These are phyloP conservation scores for Phascolomyces articulosus DNA, from an alignment of 371 early-diverging fungal species.

Conservation along the genomic window DNA sequence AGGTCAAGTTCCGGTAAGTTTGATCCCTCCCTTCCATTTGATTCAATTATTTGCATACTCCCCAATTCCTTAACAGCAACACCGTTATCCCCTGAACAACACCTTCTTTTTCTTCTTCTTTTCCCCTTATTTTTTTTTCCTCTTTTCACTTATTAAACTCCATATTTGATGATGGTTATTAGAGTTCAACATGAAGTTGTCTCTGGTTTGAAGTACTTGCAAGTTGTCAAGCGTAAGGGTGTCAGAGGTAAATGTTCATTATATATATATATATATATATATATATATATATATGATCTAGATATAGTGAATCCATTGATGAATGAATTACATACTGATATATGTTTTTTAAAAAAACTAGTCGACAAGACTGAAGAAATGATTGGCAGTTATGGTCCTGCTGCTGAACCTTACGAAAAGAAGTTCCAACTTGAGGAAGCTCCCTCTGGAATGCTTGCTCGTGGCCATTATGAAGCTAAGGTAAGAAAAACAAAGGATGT, in stretches of 20 bases:
- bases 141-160: not conserved
- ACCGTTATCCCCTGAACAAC: too few relatives aligned
- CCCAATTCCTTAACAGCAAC: not conserved
- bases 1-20: constrained; percentile 83
- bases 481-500: constrained; percentile 22
- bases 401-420: constrained; percentile 76
- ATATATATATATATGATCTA: too few relatives aligned
- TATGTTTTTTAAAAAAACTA: too few relatives aligned
- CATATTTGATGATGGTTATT: not conserved
- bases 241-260: constrained; percentile 55
- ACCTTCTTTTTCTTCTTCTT: not conserved
- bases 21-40: not conserved
- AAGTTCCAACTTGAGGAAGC: constrained; percentile 87
- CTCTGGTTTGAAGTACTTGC: constrained; percentile 93
- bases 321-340: too few relatives aligned
- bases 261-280: too few relatives aligned
- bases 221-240: constrained; percentile 89
- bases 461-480: constrained; percentile 88
- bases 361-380: constrained; percentile 95
- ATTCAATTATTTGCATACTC: too few relatives aligned
- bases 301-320: too few relatives aligned
- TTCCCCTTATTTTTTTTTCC: not conserved
- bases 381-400: constrained; percentile 95
- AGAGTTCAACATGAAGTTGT: constrained; percentile 95
- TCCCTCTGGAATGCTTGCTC: constrained; percentile 89